Base-by-base conservation (phyloP, 352 stramenopile genomes). In the Globisporangium okanoganense region DNA sequence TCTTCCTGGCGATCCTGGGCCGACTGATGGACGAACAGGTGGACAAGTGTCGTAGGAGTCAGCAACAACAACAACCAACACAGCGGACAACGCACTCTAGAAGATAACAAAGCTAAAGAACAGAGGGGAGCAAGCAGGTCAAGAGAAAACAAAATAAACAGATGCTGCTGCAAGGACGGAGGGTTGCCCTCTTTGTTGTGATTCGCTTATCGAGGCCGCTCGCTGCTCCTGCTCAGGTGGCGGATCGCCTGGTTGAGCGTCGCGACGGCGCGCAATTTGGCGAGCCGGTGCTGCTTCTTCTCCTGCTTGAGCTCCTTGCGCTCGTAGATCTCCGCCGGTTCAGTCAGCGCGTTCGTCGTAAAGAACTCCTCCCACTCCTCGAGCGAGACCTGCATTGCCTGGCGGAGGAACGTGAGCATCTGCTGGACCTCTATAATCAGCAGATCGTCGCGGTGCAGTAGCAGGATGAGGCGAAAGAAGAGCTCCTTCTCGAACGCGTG, bases 21-120 rank as follows among this genome's bases (percentile, higher is more conserved):
- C 73, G 79, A 18, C 56, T 92, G 49, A 68, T 94, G 49, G 85
- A 94, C 51, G 79, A 88, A 31, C 74, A 83, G 58, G 70, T 92
- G 18, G 74, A 79, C 16, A 66, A 70, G 51, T 67, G 56, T 12
- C 64, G 64, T 24, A 52, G 65, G 60, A 59, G 53, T 20, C 71
- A 69, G 49, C 35, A 69, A 61, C 58, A 76, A 61, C 58, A 76
- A 41, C 61, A 71, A 29, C 36, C 33, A 25, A 51, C 50, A 29
- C 38, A 29, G 24, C 35, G 35, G 24, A 25, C 45, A 56, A 24
- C 52, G 56, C 14, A 36, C 33, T 22, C 59, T 20, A 48, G 43
- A 43, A 35, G 57, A 56, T 63, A 29, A 45, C 14, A 38, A 59
- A 53, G 25, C 10, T 5, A 36, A 33, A 36, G 14, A 53, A 14